A percentile compares a stretch with the other conserved stretches of the same genome.
phyloP scores from a whole-genome alignment of 192 early-diverging fungal species.

The Diversispora epigaea region DNA sequence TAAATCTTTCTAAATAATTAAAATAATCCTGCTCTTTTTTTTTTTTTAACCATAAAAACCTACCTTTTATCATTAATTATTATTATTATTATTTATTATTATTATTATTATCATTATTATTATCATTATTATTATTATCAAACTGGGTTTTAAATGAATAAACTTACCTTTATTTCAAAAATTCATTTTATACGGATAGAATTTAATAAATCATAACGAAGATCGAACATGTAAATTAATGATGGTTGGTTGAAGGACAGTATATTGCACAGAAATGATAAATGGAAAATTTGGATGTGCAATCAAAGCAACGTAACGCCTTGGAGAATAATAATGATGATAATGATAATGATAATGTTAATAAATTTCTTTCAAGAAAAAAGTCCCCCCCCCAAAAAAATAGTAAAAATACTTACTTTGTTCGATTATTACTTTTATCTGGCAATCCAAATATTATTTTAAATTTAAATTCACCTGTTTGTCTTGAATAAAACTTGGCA shows the following conservation, averaged over 20 bases:
- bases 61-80: no score
- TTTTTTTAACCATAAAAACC: no score
- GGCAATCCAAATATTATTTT: constrained; percentile 51
- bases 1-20: no score
- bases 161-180: no score
- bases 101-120: no score
- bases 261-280: constrained; percentile 58
- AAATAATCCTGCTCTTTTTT: no score
- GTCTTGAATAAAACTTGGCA: constrained; percentile 63
- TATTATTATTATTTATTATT: no score
- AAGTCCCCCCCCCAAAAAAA: neutral
- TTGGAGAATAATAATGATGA: no score
- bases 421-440: neutral
- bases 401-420: constrained; percentile 22
- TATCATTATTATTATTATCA: no score
- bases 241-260: constrained; percentile 39
- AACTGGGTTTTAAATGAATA: no score
- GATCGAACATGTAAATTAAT: constrained; percentile 53
- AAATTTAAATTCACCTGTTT: constrained; percentile 57
- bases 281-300: constrained; percentile 73
- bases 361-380: neutral
- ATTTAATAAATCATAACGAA: neutral
- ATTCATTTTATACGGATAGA: neutral
- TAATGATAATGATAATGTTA: no score
- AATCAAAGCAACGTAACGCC: constrained; percentile 57